These are phyloP conservation scores for Asterophora parasitica DNA, from an alignment of 768 basidiomycete genomes.

Conservation along the genomic window DNA sequence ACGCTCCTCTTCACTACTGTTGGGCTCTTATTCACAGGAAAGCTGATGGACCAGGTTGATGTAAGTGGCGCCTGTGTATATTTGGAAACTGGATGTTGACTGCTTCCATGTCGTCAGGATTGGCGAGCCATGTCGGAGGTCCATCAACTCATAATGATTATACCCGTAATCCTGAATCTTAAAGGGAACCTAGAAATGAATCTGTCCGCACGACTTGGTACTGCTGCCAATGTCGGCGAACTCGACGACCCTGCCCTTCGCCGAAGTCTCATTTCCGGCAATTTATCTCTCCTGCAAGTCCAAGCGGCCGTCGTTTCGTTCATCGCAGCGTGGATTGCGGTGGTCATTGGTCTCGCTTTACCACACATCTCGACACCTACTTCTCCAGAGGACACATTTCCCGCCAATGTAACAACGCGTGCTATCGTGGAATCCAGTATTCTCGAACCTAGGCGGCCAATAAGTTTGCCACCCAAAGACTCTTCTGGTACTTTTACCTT, in stretches of 20 bases:
- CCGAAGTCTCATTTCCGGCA: conserved; percentile 69
- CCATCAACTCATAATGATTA: conserved; percentile 94
- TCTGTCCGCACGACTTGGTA: conserved; percentile 90
- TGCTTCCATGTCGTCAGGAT: conserved; percentile 37
- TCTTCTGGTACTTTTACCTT: conserved; percentile 9
- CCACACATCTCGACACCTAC: conserved; percentile 28
- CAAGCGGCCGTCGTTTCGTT: conserved; percentile 90
- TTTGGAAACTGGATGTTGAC: neutral
- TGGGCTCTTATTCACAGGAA: conserved; percentile 86
- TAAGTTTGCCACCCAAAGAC: conserved; percentile 16
- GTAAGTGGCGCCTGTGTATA: conserved; percentile 38
- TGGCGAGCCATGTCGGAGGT: conserved; percentile 89
- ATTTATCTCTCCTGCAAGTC: conserved; percentile 83
- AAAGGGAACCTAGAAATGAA: conserved; percentile 99
- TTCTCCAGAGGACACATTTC: neutral
- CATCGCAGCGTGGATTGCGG: conserved; percentile 74
- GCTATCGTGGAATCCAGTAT: neutral
- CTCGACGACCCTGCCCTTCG: conserved; percentile 69
- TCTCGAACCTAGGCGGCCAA: conserved; percentile 22
- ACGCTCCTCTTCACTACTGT: conserved; percentile 80
- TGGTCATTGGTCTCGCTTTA: conserved; percentile 64
- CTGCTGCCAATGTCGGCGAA: conserved; percentile 90
- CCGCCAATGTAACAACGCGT: neutral
- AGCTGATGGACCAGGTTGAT: conserved; percentile 82
- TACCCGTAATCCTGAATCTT: conserved; percentile 90